A percentile compares a stretch with the other conserved stretches of the same genome.
Evolutionary conservation across 441 rosid genomes (phyloP).

Genomic region (Populus trichocarpa): DNA sequence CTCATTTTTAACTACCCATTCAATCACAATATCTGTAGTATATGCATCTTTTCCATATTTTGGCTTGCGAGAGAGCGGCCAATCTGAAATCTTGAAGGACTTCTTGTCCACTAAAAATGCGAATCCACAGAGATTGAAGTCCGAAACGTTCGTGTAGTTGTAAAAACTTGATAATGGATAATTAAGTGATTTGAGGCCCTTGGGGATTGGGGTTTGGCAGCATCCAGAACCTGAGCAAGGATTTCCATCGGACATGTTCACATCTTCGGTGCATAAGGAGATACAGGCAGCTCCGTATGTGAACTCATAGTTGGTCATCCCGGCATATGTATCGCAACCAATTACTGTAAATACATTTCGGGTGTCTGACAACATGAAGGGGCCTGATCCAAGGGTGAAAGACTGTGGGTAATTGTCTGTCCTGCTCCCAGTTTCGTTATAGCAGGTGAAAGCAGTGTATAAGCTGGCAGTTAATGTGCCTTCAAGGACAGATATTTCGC

Average conservation of each 20-base stretch:
- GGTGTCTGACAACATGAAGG: too few relatives aligned
- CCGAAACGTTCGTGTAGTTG: not conserved
- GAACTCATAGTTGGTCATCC: too few relatives aligned
- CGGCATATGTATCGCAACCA: too few relatives aligned
- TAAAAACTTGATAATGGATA: rapidly evolving
- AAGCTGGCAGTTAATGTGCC: too few relatives aligned
- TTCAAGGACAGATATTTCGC: too few relatives aligned
- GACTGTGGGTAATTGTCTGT: rapidly evolving
- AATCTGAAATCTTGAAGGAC: not conserved
- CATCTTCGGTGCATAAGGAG: not conserved
- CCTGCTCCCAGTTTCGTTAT: too few relatives aligned
- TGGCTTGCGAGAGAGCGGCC: not conserved
- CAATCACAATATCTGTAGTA: not conserved
- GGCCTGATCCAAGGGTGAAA: too few relatives aligned
- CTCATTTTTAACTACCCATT: not conserved
- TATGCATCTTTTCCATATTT: too few relatives aligned
- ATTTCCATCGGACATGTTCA: not conserved
- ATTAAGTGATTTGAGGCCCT: not conserved
- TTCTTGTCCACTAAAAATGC: conserved; percentile 9
- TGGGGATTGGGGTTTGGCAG: conserved; percentile 3
- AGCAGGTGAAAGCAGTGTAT: too few relatives aligned
- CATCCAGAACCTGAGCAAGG: conserved; percentile 16
- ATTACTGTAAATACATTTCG: too few relatives aligned
- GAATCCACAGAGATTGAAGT: not conserved
- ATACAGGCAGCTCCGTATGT: too few relatives aligned